These are phyloP conservation scores for Anisodus tanguticus DNA, from an alignment of 257 asterid species.

Conservation along the genomic window DNA sequence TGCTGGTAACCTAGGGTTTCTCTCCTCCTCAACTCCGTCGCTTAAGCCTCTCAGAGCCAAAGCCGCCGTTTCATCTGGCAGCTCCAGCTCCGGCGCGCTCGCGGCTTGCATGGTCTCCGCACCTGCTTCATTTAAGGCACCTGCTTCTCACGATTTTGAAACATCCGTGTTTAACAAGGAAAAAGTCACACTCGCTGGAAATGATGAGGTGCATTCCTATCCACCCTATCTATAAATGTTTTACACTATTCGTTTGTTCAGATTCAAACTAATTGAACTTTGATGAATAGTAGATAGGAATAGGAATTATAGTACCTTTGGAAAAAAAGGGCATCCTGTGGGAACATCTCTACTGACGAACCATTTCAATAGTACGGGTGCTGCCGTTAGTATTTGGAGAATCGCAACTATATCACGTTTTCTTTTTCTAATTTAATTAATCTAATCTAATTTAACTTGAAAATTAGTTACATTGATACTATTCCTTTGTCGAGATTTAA, in stretches of 20 bases:
- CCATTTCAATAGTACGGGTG: no score
- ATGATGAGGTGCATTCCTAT: slow-evolving; percentile 63
- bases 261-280: background rate
- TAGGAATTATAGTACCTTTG: no score
- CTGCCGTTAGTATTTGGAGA: no score
- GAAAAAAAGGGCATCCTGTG: no score
- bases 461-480: no score
- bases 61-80: slow-evolving; percentile 26
- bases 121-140: slow-evolving; percentile 50
- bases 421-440: no score
- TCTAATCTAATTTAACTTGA: no score
- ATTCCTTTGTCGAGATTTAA: no score
- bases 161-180: slow-evolving; percentile 82
- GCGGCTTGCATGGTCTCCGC: slow-evolving; percentile 67
- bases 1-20: slow-evolving; percentile 50
- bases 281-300: background rate
- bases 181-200: slow-evolving; percentile 79
- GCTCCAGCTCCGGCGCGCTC: slow-evolving; percentile 36
- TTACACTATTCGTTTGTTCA: no score
- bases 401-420: no score
- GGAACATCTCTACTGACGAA: no score
- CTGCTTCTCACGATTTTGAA: slow-evolving; percentile 66
- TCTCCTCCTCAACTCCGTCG: slow-evolving; percentile 62
- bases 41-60: slow-evolving; percentile 53
- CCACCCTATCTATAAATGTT: no score